Evolutionary conservation across 495 filamentous ascomycete species (phyloP), one percentile per base, ranked within the genome.

Genomic region (Umbilicaria muhlenbergii): DNA sequence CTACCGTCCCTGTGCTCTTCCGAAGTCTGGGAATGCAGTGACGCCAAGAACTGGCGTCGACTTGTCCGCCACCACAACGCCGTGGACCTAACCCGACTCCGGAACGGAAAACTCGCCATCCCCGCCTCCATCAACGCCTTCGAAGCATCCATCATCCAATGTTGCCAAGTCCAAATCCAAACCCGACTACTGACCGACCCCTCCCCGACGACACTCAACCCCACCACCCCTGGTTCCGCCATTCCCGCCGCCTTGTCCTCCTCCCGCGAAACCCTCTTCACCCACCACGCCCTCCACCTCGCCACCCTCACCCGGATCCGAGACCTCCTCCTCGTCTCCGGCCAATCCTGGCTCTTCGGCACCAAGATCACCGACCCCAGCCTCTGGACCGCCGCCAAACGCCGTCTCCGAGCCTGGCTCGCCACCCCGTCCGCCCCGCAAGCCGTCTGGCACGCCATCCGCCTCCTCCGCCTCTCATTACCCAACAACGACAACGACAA

Each of bases 281-380:
- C 24, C 8, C 39, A 46, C 36, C 50, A 55, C 31, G 47, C 50
- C 12, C 32, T 52, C 19, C 34, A 41, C 16, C 39, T 43, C 3
- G 43, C 46, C 33, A 36, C 33, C 13, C 43, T 41, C 39, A 50
- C 52, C 10, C 52, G 50, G 14, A 15, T 55, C 15, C 49, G 40
- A 19, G 28, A 34, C 35, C 44, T 55, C 24, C 38, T 55, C 10
- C 45, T 44, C 12, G 46, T 49, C 17, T 44, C 45, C 32, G 48
- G 52, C 17, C 49, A 52, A 41, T 52, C 52, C 5, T 55, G 52
- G 52, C 49, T 51, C 34, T 52, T 55, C 43, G 50, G 50, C 17
- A 44, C 47, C n/a, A 55, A 55, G 32, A 36, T 50, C 24, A 39
- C 50, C 18, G 42, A 52, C 16, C 39, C 52, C 40, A 24, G 14